Percentiles rank a stretch among this genome's conserved stretches.
Evolutionary conservation across 2,329 filamentous ascomycete species (phyloP).

Genomic region (Penicillium sp.): DNA sequence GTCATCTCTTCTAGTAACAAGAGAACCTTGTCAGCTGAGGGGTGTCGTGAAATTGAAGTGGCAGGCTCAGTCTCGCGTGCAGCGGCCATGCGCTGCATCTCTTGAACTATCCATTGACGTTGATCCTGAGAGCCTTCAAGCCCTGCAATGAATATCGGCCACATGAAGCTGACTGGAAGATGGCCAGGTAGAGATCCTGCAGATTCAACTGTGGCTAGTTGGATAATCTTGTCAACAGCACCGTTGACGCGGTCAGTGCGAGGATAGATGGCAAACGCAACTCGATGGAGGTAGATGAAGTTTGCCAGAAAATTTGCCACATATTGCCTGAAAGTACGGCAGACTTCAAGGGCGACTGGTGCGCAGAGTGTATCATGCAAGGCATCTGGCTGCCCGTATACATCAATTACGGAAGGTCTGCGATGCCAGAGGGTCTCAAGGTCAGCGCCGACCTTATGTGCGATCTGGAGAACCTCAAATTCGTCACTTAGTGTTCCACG

Average conservation of each 20-base stretch:
- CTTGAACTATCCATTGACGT: conserved; percentile 37
- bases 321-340: conserved; percentile 39
- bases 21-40: conserved; percentile 35
- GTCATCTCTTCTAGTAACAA: conserved; percentile 40
- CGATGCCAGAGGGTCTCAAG: conserved; percentile 40
- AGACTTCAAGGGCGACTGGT: conserved; percentile 32
- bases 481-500: conserved; percentile 43
- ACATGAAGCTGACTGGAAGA: conserved; percentile 38
- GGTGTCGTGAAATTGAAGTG: conserved; percentile 28
- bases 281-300: conserved; percentile 42
- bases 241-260: conserved; percentile 41
- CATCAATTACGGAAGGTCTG: conserved; percentile 37
- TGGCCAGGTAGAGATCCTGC: conserved; percentile 13
- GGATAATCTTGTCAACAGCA: conserved; percentile 41
- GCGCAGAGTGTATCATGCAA: conserved; percentile 31
- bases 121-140: conserved; percentile 37
- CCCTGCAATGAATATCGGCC: conserved; percentile 41
- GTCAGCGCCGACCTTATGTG: conserved; percentile 40
- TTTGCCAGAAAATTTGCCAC: conserved; percentile 40
- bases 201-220: conserved; percentile 36
- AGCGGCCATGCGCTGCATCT: conserved; percentile 38
- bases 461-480: conserved; percentile 43
- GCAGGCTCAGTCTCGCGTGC: conserved; percentile 10
- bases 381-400: conserved; percentile 34
- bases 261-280: conserved; percentile 43